Percentiles rank a stretch among this genome's conserved stretches.
These are phyloP conservation scores for Plantago ovata DNA, from an alignment of 257 asterid genomes.

Conservation along the genomic window DNA sequence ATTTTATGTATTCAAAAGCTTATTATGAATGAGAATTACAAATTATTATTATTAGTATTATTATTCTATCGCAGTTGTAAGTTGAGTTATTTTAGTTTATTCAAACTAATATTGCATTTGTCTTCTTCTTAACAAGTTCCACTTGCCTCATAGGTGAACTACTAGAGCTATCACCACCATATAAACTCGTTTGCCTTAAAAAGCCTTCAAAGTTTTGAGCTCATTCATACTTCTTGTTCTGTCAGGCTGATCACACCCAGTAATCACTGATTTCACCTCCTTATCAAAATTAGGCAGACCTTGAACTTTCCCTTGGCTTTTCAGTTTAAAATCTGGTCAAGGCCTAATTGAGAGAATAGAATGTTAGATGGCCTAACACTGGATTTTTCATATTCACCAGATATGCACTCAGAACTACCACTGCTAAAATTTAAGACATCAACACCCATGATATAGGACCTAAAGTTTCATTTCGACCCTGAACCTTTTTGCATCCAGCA, in stretches of 20 bases:
- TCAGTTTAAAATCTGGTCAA: constrained; percentile 49
- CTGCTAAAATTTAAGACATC: constrained; percentile 19
- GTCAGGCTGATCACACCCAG: neutral
- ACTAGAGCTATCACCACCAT: constrained; percentile 30
- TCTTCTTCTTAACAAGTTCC: constrained; percentile 46
- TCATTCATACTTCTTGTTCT: constrained; percentile 6
- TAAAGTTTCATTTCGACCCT: constrained; percentile 24
- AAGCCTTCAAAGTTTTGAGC: constrained; percentile 24
- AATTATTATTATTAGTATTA: too few relatives aligned
- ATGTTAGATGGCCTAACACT: constrained; percentile 37
- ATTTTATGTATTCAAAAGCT: too few relatives aligned
- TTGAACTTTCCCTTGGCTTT: constrained; percentile 24
- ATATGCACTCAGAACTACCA: constrained; percentile 27
- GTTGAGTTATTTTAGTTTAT: too few relatives aligned
- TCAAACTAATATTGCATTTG: too few relatives aligned
- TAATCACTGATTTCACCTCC: constrained; percentile 15
- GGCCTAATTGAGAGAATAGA: constrained; percentile 72
- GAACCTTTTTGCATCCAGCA: constrained; percentile 18
- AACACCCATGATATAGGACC: constrained; percentile 20
- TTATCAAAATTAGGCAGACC: constrained; percentile 26
- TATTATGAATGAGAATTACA: too few relatives aligned
- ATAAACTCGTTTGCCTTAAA: constrained; percentile 32
- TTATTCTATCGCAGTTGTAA: too few relatives aligned
- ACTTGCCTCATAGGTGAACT: constrained; percentile 32
- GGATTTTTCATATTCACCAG: constrained; percentile 25